Base-by-base conservation (phyloP, 2,329 filamentous ascomycete species). In the Pyrenophora tritici-repentis region DNA sequence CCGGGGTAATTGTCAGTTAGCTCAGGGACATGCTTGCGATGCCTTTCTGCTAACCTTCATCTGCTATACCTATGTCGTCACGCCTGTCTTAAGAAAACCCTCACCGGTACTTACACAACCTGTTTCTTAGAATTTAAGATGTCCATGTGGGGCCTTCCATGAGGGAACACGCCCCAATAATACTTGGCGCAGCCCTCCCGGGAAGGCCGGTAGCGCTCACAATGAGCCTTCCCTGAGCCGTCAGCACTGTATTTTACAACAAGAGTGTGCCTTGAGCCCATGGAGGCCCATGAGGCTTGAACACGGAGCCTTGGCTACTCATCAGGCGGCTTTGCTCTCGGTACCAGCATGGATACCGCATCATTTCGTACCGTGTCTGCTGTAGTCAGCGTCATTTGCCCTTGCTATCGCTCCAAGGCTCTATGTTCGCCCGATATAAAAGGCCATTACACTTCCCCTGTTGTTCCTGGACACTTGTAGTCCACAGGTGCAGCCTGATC, bases 221-320 rank as follows among this genome's bases (percentile, higher is more conserved):
- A 14, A 35, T 16, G 20, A 31, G 14, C n/a, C 33, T 29, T 4
- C 10, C 10, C 22, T 42, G 33, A 37, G 43, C n/a, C 17, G 10
- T 24, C 7, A 41, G 29, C 34, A 29, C 32, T 22, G 22, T 39
- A 16, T 37, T 53, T 37, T 29, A 35, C n/a, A n/a, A 10, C 33
- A 18, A 26, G 18, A 33, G 26, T 42, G 17, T 26, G 26, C 10
- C n/a, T 12, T 16, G 37, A 12, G 13, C 18, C 12, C 31, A 39
- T 37, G 32, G 41, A 47, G 43, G 33, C 35, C 35, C 48, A 42
- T 17, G 6, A 42, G 24, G n/a, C 13, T 24, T 41, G 34, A 12
- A 18, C 34, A 26, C n/a, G 29, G 36, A 33, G 36, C 3, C 50
- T 53, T 53, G 46, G 52, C 43, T 22, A 24, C 9, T 14, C 4